Evolutionary conservation across 208 protist genomes (phyloP).

Genomic region (Leishmania mexicana): DNA sequence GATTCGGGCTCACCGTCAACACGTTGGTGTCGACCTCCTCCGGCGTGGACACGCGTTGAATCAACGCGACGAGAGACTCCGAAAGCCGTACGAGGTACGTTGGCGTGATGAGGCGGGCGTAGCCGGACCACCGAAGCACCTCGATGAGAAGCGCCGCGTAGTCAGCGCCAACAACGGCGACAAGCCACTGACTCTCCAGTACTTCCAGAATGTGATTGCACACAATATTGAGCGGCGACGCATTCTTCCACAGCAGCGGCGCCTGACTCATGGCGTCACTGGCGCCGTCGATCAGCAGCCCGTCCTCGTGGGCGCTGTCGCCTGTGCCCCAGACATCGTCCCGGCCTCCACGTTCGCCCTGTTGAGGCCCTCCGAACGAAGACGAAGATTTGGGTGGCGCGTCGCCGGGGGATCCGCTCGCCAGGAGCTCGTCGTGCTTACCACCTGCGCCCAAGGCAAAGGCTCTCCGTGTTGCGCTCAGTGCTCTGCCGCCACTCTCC

Average conservation of each 20-base stretch:
- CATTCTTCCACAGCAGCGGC: constrained; percentile 79
- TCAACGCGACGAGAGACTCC: constrained; percentile 39
- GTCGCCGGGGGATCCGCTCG: not conserved
- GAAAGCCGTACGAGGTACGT: constrained; percentile 41
- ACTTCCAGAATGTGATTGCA: constrained; percentile 72
- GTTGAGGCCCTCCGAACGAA: too few relatives aligned
- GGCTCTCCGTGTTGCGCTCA: not conserved
- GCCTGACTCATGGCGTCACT: constrained; percentile 11
- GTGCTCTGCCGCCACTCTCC: not conserved
- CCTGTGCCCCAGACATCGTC: not conserved
- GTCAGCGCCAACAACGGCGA: constrained; percentile 56
- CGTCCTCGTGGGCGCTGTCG: not conserved
- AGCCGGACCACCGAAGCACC: constrained; percentile 53
- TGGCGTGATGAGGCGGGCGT: constrained; percentile 49
- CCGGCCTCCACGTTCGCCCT: not conserved
- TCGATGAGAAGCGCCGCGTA: constrained; percentile 59
- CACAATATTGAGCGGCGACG: constrained; percentile 51
- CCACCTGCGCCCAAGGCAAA: not conserved
- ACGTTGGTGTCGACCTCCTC: not conserved
- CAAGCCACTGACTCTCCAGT: constrained; percentile 58
- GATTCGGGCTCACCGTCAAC: not conserved
- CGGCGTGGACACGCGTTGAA: constrained; percentile 37
- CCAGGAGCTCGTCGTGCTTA: not conserved
- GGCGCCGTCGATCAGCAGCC: not conserved
- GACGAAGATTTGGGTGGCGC: not conserved